Evolutionary conservation across 805 yeast species (phyloP), one percentile per base, ranked within the genome.

Genomic region (Saturnispora quitensis): DNA sequence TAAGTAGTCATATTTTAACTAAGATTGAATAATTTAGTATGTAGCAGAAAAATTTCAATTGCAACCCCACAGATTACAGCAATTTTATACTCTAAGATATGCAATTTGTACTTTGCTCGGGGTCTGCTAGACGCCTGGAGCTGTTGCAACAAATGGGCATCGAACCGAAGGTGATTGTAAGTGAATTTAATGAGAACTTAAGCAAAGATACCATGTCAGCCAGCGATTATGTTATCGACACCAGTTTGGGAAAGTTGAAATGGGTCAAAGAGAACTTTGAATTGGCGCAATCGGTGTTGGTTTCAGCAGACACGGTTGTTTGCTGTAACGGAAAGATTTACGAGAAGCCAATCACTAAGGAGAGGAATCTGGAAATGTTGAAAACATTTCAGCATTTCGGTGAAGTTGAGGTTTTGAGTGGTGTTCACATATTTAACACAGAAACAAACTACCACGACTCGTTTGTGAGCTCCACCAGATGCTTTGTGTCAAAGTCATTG

Each of bases 301-400:
- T 68, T 7, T 74, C 95, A 1, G 91, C 97, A 1, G 99, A 91
- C 66, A 91, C 99, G 1, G 76, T 93, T 5, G 77, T 75, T 15
- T 78, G 78, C 38, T 73, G 78, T 50, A 72, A 78, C 38, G 83
- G 81, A 1, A 57, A 66, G 4, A 80, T 90, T 10, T 77, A 78
- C 56, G 99, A 91, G 63, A 91, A 91, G 65, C 99, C 99, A 0
- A 71, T 69, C n/a, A 69, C 68, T 4, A 68, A 76, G 9, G 71
- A 66, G 13, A 74, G 77, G 5, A 82, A 79, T 51, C 71, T 81
- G 44, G 65, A 65, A 5, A 73, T 76, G 62, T 70, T 86, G 53
- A 70, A 72, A 59, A 58, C 56, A 22, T 71, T 80, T 71, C 5
- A 51, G 53, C 10, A 57, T 61, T 2, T 77, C 13, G 51, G 51